phyloP scores from a whole-genome alignment of 2,329 filamentous ascomycete species.

The Cyphellophora attinorum region DNA sequence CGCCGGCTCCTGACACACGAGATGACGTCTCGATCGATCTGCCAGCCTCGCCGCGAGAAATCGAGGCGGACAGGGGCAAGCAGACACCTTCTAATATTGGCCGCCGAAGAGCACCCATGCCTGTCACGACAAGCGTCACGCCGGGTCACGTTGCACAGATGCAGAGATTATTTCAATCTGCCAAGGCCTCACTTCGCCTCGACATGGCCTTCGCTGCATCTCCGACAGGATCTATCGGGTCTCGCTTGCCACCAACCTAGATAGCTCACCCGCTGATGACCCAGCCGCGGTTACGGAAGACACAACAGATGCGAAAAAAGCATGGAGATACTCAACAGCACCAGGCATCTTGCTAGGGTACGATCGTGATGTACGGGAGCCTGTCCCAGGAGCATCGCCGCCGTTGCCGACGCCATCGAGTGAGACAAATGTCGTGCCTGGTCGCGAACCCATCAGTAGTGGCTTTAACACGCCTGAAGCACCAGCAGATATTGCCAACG shows the following conservation, averaged over 20 bases:
- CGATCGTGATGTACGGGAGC: slow-evolving; percentile 19
- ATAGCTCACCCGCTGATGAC: too few species aligned
- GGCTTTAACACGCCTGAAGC: slow-evolving; percentile 16
- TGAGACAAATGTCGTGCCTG: slow-evolving; percentile 2
- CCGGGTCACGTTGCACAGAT: slow-evolving; percentile 17
- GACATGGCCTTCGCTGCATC: slow-evolving; percentile 18
- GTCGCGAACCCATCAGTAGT: slow-evolving; percentile 16
- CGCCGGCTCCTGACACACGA: background rate
- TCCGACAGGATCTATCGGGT: slow-evolving; percentile 17
- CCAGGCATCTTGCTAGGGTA: slow-evolving; percentile 12
- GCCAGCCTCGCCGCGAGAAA: slow-evolving; percentile 1
- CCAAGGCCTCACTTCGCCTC: slow-evolving; percentile 14
- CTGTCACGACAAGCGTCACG: slow-evolving; percentile 10
- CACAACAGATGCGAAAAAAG: background rate
- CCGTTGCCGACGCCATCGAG: slow-evolving; percentile 10
- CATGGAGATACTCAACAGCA: slow-evolving; percentile 19
- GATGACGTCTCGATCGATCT: background rate
- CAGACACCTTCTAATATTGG: slow-evolving; percentile 6
- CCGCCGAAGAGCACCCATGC: slow-evolving; percentile 7
- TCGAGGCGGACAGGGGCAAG: background rate
- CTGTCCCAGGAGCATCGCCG: slow-evolving; percentile 16
- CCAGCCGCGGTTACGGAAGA: background rate
- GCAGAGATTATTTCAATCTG: slow-evolving; percentile 17
- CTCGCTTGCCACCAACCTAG: slow-evolving; percentile 11
- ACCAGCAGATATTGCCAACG: background rate